phyloP scores from a whole-genome alignment of 768 basidiomycete genomes.

The Russula virescens region DNA sequence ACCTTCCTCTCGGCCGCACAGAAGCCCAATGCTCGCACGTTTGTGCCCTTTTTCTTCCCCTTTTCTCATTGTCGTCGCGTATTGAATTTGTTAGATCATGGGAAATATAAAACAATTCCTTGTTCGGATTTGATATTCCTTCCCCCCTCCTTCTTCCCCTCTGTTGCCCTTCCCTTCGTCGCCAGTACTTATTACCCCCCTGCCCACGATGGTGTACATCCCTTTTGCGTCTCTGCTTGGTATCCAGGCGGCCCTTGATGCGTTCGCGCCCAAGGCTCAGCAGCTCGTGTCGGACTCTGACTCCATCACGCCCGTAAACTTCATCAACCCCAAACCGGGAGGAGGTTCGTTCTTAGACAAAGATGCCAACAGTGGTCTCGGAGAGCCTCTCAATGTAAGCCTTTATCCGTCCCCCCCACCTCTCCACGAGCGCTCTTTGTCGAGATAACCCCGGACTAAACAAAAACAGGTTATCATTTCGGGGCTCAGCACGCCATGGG shows the following conservation, averaged over 20 bases:
- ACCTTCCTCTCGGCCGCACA: too few relatives aligned
- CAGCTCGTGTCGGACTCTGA: too few relatives aligned
- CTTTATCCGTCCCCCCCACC: neutral
- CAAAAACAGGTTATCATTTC: constrained; percentile 20
- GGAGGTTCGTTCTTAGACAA: constrained; percentile 8
- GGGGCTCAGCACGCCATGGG: constrained; percentile 14
- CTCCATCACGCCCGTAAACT: neutral
- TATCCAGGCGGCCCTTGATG: constrained; percentile 2
- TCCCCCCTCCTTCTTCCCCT: too few relatives aligned
- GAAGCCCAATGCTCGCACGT: too few relatives aligned
- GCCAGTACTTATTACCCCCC: neutral
- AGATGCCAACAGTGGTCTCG: neutral
- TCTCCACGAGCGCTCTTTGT: too few relatives aligned
- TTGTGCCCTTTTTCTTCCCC: too few relatives aligned
- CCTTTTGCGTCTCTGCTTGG: constrained; percentile 9
- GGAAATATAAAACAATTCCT: too few relatives aligned
- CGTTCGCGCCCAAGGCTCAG: neutral
- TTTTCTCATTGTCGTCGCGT: too few relatives aligned
- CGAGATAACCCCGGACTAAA: neutral
- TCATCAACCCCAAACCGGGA: neutral
- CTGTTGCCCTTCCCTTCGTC: neutral
- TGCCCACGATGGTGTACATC: constrained; percentile 7
- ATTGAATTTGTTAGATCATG: too few relatives aligned
- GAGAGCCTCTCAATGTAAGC: constrained; percentile 24
- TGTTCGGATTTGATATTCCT: neutral